Base-by-base conservation (phyloP, 2,329 filamentous ascomycete genomes). In the Tothia fuscella region DNA sequence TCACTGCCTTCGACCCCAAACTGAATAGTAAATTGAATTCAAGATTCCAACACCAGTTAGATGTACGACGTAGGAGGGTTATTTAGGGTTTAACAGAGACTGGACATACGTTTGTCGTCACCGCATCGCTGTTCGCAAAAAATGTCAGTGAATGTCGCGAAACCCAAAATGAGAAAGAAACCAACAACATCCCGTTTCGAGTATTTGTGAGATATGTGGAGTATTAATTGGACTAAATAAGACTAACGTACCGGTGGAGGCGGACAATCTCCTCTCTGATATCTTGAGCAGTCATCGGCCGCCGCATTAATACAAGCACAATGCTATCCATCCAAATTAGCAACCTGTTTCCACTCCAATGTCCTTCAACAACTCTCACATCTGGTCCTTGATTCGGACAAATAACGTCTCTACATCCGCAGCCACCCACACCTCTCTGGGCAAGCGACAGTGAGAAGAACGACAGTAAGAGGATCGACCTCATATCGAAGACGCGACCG, bases 311-410 rank as follows among this genome's bases (percentile, higher is more conserved):
- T 21, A 32, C 38, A 40, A 16, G 38, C 38, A 19, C 38, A 40
- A 40, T 40, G 38, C 38, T 40, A 32, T n/a, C 16, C 17, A 26
- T 17, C 25, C 2, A 21, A 5, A 19, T 40, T 26, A 40, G 38
- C 38, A 13, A 21, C 16, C 4, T 17, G 5, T 19, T 12, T 29
- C 16, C 9, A 17, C 12, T 9, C 17, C 9, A 16, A 40, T 14
- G n/a, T 21, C 20, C 20, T n/a, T 28, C 26, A 7, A 12, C 29
- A 9, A n/a, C 10, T 22, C 38, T 28, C 31, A 40, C 38, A 31
- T 40, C 38, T 20, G 38, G 38, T 24, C 38, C 38, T 16, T 32
- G 38, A 24, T 40, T 40, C 26, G 38, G 38, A 24, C 38, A 40
- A n/a, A 40, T 40, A 16, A 40, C 38, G 25, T 40, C 38, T 19